phyloP scores from a whole-genome alignment of 495 filamentous ascomycete species.

The Xylona heveae region DNA sequence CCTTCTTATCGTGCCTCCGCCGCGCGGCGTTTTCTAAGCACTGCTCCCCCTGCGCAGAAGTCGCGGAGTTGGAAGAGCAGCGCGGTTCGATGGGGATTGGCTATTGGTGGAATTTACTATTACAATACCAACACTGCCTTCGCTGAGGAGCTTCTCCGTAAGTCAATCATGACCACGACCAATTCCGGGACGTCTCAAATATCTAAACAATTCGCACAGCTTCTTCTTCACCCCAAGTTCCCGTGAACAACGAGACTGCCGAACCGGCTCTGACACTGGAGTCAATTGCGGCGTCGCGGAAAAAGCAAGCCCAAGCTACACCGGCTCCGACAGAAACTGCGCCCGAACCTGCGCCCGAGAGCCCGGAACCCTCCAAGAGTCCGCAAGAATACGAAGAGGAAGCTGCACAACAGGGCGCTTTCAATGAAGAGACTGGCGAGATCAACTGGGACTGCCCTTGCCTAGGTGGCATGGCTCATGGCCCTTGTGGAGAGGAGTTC shows the following conservation, averaged over 20 bases:
- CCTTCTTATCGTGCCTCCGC: conserved; percentile 10
- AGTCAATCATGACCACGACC: conserved; percentile 10
- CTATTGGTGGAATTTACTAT: conserved; percentile 64
- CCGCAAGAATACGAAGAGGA: conserved; percentile 51
- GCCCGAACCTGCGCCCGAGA: too few relatives aligned
- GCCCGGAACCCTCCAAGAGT: conserved; percentile 3
- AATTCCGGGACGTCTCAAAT: neutral
- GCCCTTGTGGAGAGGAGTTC: conserved; percentile 91
- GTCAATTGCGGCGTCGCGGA: conserved; percentile 25
- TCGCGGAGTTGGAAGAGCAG: conserved; percentile 65
- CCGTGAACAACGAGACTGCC: conserved; percentile 2
- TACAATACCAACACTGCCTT: conserved; percentile 82
- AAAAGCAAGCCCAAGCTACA: too few relatives aligned
- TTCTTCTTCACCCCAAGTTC: neutral
- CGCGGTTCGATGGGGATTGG: conserved; percentile 49
- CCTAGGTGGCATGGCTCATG: conserved; percentile 90
- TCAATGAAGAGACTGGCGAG: conserved; percentile 95
- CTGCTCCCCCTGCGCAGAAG: conserved; percentile 38
- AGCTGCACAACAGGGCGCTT: conserved; percentile 68
- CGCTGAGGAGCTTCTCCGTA: conserved; percentile 62
- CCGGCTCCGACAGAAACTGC: too few relatives aligned
- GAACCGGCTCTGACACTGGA: conserved; percentile 9
- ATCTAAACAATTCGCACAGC: neutral
- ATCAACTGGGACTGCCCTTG: conserved; percentile 99
- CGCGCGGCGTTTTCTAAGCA: conserved; percentile 57